Evolutionary conservation across 148 eudicot genomes (phyloP).

Genomic region (Diospyros kaki): DNA sequence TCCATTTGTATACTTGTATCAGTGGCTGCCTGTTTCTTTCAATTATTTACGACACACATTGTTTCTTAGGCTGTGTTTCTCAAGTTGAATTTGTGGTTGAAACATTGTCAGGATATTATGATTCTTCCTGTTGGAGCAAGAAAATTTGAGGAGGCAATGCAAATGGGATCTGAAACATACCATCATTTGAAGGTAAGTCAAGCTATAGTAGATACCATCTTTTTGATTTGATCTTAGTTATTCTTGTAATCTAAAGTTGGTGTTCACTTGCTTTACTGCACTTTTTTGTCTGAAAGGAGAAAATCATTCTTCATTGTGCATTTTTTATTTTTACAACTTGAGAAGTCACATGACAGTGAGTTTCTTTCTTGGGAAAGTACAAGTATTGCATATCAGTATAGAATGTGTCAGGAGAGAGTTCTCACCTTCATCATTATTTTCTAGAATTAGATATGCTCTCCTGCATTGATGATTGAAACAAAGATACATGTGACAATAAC

Average conservation of each 20-base stretch:
- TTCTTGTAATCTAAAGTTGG: neutral
- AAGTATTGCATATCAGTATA: neutral
- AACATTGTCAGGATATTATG: slow-evolving; percentile 64
- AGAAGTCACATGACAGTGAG: neutral
- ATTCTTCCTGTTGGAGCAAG: slow-evolving; percentile 84
- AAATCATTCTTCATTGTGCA: neutral
- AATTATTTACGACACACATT: neutral
- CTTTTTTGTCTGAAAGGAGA: neutral
- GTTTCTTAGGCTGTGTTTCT: neutral
- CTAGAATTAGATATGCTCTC: neutral
- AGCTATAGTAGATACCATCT: neutral
- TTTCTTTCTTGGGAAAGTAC: neutral
- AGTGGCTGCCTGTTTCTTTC: neutral
- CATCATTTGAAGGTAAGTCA: slow-evolving; percentile 76
- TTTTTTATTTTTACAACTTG: neutral
- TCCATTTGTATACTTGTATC: slow-evolving; percentile 3
- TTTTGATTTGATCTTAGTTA: slow-evolving; percentile 1
- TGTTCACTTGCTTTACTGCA: neutral
- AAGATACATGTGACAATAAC: neutral
- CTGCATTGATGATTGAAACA: neutral
- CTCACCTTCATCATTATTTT: neutral
- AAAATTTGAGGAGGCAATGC: slow-evolving; percentile 84
- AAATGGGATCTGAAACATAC: slow-evolving; percentile 87
- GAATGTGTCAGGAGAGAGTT: neutral
- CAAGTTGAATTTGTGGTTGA: neutral